Conservation (phyloP, 306 rosid species). For the Leucaena leucocephala region DNA sequence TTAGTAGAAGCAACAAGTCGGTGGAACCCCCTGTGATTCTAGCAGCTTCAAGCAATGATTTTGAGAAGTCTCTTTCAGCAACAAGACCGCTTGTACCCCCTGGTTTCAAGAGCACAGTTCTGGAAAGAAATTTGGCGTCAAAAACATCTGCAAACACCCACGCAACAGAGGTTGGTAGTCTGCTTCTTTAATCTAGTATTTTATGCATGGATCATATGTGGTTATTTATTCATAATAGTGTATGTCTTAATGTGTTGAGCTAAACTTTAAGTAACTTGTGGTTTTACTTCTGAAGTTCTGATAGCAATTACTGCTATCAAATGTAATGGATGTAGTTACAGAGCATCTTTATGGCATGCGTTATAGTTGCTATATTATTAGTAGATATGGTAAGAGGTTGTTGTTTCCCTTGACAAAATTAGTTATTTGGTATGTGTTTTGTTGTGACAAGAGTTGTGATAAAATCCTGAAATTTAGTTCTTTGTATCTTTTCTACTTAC, state of each 20-base stretch:
- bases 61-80: constrained; percentile 60
- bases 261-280: constrained; percentile 7
- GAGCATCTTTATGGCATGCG: constrained; percentile 12
- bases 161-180: constrained; percentile 61
- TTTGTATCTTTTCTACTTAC: neutral
- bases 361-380: constrained; percentile 10
- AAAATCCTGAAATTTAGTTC: neutral
- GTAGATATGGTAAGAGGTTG: neutral
- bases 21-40: constrained; percentile 47
- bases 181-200: neutral
- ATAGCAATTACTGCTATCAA: constrained; percentile 16
- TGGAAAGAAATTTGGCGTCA: constrained; percentile 58
- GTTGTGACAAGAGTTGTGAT: constrained; percentile 22
- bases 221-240: constrained; percentile 12
- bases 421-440: constrained; percentile 14
- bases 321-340: constrained; percentile 7
- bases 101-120: constrained; percentile 66
- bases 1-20: constrained; percentile 51
- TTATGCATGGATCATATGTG: constrained; percentile 1
- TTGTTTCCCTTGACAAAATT: constrained; percentile 12
- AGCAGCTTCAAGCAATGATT: constrained; percentile 54
- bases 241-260: constrained; percentile 13
- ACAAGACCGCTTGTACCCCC: constrained; percentile 97
- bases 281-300: constrained; percentile 1
- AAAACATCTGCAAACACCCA: constrained; percentile 50